Percentiles rank a stretch among this genome's conserved stretches.
phyloP scores from a whole-genome alignment of 495 filamentous ascomycete genomes.

The Opeltia flavorubescens region DNA sequence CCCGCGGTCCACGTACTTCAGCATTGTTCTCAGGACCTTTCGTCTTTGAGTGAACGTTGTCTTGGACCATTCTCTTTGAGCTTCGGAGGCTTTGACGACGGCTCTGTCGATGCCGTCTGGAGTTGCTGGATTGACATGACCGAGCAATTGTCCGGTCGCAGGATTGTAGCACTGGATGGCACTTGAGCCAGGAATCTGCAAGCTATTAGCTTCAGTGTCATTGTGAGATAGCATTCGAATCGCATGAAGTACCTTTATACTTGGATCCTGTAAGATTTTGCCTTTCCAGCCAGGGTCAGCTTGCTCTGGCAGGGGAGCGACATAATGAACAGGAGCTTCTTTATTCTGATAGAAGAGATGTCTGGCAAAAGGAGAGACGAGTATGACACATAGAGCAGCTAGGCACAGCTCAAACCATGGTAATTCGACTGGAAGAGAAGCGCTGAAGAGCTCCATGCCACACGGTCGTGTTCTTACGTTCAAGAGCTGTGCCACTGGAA shows the following conservation, averaged over 20 bases:
- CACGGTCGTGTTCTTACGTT: no score
- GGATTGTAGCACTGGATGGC: conserved; percentile 80
- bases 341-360: conserved; percentile 15
- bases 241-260: conserved; percentile 29
- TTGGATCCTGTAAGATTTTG: conserved; percentile 47
- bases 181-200: conserved; percentile 35
- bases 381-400: no score
- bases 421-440: no score
- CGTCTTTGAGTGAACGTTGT: conserved; percentile 68
- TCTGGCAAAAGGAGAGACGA: no score
- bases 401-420: no score
- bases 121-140: conserved; percentile 64
- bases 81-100: conserved; percentile 54
- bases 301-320: conserved; percentile 44
- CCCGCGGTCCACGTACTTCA: conserved; percentile 40
- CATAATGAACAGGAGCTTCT: conserved; percentile 42
- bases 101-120: conserved; percentile 67
- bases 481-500: no score
- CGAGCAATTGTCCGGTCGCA: conserved; percentile 73
- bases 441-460: no score
- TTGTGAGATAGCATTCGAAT: background rate
- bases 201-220: conserved; percentile 3
- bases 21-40: conserved; percentile 65
- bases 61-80: conserved; percentile 67
- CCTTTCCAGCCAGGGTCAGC: conserved; percentile 38